Percentiles rank a stretch among this genome's conserved stretches.
phyloP scores from a whole-genome alignment of 73 alveolate species.

The Blepharisma stoltei region DNA sequence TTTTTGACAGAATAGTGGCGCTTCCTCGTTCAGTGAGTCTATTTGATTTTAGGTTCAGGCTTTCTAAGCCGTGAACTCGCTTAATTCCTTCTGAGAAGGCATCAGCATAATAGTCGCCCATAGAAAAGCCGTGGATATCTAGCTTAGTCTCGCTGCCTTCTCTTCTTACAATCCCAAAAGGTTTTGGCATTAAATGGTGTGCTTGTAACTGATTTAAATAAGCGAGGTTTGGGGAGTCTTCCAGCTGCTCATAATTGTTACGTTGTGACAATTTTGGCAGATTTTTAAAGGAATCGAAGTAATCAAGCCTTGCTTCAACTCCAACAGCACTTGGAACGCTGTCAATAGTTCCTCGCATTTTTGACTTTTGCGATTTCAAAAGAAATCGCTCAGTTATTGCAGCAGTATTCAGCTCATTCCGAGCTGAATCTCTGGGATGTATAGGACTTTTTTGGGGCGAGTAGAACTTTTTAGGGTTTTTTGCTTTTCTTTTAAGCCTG shows the following conservation, averaged over 20 bases:
- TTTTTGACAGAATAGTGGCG: background rate
- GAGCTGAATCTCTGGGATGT: background rate
- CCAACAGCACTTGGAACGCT: background rate
- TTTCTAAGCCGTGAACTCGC: background rate
- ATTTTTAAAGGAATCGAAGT: background rate
- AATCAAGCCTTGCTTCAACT: background rate
- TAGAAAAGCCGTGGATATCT: background rate
- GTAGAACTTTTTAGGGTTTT: slow-evolving; percentile 4
- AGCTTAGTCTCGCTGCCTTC: background rate
- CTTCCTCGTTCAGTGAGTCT: background rate
- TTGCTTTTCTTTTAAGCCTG: background rate
- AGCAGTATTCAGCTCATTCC: background rate
- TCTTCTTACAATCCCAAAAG: background rate
- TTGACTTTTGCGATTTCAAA: background rate
- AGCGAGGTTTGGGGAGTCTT: background rate
- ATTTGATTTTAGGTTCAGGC: background rate
- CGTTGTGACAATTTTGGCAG: background rate
- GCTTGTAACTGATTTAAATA: background rate
- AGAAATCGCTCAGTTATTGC: background rate
- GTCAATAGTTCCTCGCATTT: background rate
- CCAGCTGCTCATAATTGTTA: background rate
- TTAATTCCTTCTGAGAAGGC: slow-evolving; percentile 11
- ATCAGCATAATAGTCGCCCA: background rate
- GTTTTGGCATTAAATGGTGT: background rate
- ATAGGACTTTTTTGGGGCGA: background rate